Conservation (phyloP, 2,329 filamentous ascomycete genomes). For the Fusarium fujikuroi region DNA sequence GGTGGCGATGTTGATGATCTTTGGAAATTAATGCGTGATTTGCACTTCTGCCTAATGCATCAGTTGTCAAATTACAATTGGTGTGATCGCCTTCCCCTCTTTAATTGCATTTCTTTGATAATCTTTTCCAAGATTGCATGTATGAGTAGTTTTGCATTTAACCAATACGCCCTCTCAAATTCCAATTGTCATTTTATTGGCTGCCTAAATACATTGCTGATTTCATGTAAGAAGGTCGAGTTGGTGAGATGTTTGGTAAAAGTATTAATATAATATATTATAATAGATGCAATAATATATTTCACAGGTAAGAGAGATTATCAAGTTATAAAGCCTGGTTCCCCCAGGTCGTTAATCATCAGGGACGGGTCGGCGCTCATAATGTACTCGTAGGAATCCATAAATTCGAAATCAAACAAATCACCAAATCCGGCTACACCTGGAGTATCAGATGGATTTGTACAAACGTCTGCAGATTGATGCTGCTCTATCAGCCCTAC, state of each 20-base stretch:
- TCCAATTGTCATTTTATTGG: rapidly evolving
- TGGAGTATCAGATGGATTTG: too few species aligned
- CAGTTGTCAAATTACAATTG: not conserved
- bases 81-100: rapidly evolving
- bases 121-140: rapidly evolving
- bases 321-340: too few species aligned
- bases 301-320: too few species aligned
- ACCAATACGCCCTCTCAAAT: rapidly evolving
- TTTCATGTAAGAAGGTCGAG: rapidly evolving
- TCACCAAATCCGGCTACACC: rapidly evolving
- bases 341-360: too few species aligned
- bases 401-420: not conserved
- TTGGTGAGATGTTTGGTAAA: too few species aligned
- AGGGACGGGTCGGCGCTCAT: not conserved
- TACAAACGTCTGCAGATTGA: not conserved
- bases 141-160: not conserved
- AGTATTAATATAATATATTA: too few species aligned
- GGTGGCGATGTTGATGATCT: not conserved
- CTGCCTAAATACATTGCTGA: rapidly evolving
- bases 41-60: conserved; percentile 5
- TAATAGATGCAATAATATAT: not conserved
- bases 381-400: not conserved
- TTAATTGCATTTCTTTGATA: not conserved
- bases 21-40: not conserved
- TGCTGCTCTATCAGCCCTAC: rapidly evolving